Conservation (phyloP, 1,284 basidiomycete genomes). For the Ustilago vetiveriae region DNA sequence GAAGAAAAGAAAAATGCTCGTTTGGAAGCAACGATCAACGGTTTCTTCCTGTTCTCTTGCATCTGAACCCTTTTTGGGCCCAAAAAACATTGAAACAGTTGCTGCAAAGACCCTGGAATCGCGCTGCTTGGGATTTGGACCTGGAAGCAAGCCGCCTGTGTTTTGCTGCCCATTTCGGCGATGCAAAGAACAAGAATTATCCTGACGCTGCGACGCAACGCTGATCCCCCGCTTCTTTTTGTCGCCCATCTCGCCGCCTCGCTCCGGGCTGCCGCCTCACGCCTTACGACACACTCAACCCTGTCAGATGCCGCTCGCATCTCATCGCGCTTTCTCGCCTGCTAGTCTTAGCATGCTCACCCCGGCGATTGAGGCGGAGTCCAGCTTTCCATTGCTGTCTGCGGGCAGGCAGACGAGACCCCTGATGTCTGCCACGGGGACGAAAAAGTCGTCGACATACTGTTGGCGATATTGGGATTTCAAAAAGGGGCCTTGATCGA, state of each 20-base stretch:
- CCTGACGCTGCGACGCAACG: neutral
- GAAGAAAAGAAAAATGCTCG: too few relatives aligned
- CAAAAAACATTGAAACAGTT: neutral
- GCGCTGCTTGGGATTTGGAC: neutral
- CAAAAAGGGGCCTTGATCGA: neutral
- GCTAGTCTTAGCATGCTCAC: too few relatives aligned
- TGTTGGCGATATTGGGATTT: neutral
- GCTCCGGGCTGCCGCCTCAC: neutral
- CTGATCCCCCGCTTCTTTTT: neutral
- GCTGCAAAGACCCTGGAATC: neutral
- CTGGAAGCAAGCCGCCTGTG: too few relatives aligned
- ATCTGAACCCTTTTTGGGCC: neutral
- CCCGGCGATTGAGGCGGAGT: too few relatives aligned
- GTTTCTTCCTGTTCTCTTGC: neutral
- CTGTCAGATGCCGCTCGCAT: neutral
- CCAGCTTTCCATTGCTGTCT: too few relatives aligned
- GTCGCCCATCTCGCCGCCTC: neutral
- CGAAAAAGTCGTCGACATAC: too few relatives aligned
- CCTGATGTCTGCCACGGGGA: too few relatives aligned
- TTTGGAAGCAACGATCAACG: too few relatives aligned
- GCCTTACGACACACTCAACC: too few relatives aligned
- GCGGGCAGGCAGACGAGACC: too few relatives aligned
- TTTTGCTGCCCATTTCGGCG: neutral
- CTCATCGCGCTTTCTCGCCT: too few relatives aligned
- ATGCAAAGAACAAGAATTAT: too few relatives aligned